Percentiles rank a stretch among this genome's conserved stretches.
phyloP scores from a whole-genome alignment of 1,139 yeast species.

The Candida pseudocylindracea region DNA sequence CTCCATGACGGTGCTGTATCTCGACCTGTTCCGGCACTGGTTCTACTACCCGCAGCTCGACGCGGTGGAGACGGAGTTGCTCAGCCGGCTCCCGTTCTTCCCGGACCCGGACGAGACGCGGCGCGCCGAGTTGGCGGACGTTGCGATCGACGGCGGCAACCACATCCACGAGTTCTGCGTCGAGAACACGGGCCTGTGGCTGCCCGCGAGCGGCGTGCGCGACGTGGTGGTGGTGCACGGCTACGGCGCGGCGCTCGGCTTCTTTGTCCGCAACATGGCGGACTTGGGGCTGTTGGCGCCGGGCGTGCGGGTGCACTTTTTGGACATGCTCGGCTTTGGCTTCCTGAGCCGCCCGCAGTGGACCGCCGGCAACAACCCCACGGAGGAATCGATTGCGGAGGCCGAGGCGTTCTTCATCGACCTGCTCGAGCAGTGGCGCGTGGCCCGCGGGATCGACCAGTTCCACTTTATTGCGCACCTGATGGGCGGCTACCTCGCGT shows the following conservation, averaged over 20 bases:
- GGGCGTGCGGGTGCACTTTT: conserved; percentile 20
- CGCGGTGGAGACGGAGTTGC: conserved; percentile 11
- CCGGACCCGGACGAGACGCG: conserved; percentile 31
- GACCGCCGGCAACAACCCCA: conserved; percentile 10
- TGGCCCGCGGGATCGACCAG: conserved; percentile 24
- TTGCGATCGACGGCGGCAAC: conserved; percentile 7
- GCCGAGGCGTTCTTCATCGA: conserved; percentile 65
- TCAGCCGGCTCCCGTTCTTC: conserved; percentile 31
- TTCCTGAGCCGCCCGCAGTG: conserved; percentile 18
- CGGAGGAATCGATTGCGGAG: conserved; percentile 12
- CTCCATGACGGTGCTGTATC: conserved; percentile 8
- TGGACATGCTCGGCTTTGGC: conserved; percentile 23
- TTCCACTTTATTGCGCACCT: conserved; percentile 79
- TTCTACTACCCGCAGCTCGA: conserved; percentile 8
- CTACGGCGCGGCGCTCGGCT: conserved; percentile 61
- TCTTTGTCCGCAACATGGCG: conserved; percentile 30
- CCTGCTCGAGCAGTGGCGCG: conserved; percentile 71
- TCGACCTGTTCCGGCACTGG: conserved; percentile 13
- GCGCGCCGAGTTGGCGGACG: conserved; percentile 12
- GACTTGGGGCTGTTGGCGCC: conserved; percentile 13
- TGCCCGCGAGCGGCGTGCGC: conserved; percentile 4
- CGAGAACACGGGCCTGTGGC: background rate
- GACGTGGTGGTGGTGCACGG: conserved; percentile 57
- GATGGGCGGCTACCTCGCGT: conserved; percentile 74
- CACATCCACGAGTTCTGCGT: conserved; percentile 45